Conservation (phyloP, 2,329 filamentous ascomycete species). For the Ophiocordyceps camponoti-floridani region DNA sequence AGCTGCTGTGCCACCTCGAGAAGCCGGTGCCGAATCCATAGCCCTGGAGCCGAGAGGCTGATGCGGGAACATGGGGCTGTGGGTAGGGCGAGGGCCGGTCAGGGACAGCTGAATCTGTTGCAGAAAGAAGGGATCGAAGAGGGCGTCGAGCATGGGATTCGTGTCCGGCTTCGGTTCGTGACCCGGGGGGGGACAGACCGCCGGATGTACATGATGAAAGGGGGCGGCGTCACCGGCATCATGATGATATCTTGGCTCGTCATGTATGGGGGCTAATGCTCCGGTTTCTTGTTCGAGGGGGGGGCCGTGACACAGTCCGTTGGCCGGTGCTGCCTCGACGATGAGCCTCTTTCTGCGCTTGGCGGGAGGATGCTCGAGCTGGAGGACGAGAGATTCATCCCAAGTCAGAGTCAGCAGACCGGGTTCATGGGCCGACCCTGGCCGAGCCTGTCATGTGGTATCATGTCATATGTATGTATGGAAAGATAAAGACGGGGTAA, state of each 20-base stretch:
- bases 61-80: not conserved
- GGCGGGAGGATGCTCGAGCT: not conserved
- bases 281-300: not conserved
- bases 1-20: not conserved
- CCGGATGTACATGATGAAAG: not conserved
- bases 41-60: not conserved
- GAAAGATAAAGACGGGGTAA: not conserved
- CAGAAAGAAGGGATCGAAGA: slow-evolving; percentile 1
- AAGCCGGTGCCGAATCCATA: not conserved
- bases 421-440: not conserved
- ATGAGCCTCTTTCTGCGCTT: not conserved
- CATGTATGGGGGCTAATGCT: not conserved
- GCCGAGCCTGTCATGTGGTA: not conserved
- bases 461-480: not conserved
- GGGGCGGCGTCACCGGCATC: not conserved
- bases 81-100: not conserved
- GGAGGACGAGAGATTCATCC: not conserved
- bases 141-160: not conserved
- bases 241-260: not conserved
- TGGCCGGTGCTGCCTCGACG: not conserved
- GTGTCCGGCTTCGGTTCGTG: not conserved
- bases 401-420: not conserved
- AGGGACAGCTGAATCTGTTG: slow-evolving; percentile 1
- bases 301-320: not conserved
- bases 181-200: not conserved